A percentile compares a stretch with the other conserved stretches of the same genome.
These are phyloP conservation scores for Mucor velutinosus DNA, from an alignment of 371 early-diverging fungal species.

Conservation along the genomic window DNA sequence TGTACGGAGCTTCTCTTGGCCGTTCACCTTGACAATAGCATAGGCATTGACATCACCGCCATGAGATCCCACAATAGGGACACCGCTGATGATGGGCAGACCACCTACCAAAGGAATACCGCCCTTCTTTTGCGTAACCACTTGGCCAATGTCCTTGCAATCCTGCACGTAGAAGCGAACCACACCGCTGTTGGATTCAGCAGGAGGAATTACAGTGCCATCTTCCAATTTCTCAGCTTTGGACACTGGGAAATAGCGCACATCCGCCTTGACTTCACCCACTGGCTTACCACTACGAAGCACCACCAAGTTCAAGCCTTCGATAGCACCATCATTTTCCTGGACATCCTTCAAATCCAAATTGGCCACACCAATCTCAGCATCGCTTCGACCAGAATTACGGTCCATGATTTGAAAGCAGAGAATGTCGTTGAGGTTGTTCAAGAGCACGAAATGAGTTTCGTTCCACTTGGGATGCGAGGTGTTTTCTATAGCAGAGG, in stretches of 20 bases:
- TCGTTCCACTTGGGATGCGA: constrained; percentile 37
- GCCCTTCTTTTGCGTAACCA: constrained; percentile 20
- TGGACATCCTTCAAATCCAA: constrained; percentile 53
- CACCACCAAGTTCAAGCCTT: constrained; percentile 29
- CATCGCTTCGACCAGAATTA: constrained; percentile 32
- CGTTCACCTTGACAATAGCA: constrained; percentile 37
- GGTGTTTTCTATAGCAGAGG: constrained; percentile 58
- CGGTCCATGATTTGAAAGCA: constrained; percentile 29
- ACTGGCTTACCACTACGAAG: constrained; percentile 29
- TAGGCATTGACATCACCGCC: constrained; percentile 34
- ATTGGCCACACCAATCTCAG: constrained; percentile 46
- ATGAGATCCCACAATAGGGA: constrained; percentile 24
- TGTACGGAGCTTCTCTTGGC: constrained; percentile 31
- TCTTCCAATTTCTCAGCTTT: constrained; percentile 34
- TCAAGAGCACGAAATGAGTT: constrained; percentile 35
- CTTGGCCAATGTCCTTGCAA: constrained; percentile 36
- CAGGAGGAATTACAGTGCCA: constrained; percentile 29
- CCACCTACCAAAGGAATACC: constrained; percentile 24
- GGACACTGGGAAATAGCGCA: constrained; percentile 33
- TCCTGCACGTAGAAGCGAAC: constrained; percentile 43
- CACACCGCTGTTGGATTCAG: constrained; percentile 42
- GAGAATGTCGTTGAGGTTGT: constrained; percentile 28
- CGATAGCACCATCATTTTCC: constrained; percentile 34
- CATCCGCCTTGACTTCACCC: constrained; percentile 40
- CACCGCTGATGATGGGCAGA: constrained; percentile 23